Evolutionary conservation across 2,329 filamentous ascomycete genomes (phyloP).

Genomic region (Stagonosporopsis chrysanthemi): DNA sequence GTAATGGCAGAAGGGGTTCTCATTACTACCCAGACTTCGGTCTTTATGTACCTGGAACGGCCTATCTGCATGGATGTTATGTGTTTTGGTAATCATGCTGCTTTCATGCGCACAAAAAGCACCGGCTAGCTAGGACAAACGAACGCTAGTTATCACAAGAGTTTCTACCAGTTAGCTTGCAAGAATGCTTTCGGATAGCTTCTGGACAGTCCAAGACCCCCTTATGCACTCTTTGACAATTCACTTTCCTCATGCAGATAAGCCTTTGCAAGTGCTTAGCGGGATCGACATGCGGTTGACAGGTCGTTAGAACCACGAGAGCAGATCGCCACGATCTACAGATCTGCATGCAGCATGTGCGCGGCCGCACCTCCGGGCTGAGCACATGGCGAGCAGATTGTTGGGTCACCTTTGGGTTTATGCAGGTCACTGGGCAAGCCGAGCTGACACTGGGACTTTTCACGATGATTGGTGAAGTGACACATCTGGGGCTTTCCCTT

Average conservation of each 20-base stretch:
- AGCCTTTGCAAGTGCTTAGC: background rate
- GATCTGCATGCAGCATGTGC: slow-evolving; percentile 13
- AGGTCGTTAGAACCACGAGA: slow-evolving; percentile 2
- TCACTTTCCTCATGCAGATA: background rate
- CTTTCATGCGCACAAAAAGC: slow-evolving; percentile 14
- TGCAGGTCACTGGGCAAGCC: background rate
- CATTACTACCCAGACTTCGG: slow-evolving; percentile 6
- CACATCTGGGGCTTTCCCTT: background rate
- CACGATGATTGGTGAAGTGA: background rate
- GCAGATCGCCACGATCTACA: slow-evolving; percentile 11
- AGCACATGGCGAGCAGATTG: slow-evolving; percentile 12
- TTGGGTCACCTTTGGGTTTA: background rate
- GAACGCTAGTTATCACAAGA: slow-evolving; percentile 6
- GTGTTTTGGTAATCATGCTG: slow-evolving; percentile 13
- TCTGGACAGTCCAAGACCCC: background rate
- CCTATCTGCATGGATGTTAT: slow-evolving; percentile 13
- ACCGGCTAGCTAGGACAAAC: slow-evolving; percentile 13
- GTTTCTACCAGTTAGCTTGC: background rate
- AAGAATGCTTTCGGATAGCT: background rate
- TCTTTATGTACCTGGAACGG: slow-evolving; percentile 11
- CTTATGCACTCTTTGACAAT: background rate
- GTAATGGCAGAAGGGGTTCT: slow-evolving; percentile 14
- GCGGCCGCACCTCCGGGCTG: slow-evolving; percentile 9
- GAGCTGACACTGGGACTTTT: background rate
- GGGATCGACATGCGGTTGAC: slow-evolving; percentile 1